phyloP scores from a whole-genome alignment of 1,139 yeast species.

The Sugiyamaella novakii region DNA sequence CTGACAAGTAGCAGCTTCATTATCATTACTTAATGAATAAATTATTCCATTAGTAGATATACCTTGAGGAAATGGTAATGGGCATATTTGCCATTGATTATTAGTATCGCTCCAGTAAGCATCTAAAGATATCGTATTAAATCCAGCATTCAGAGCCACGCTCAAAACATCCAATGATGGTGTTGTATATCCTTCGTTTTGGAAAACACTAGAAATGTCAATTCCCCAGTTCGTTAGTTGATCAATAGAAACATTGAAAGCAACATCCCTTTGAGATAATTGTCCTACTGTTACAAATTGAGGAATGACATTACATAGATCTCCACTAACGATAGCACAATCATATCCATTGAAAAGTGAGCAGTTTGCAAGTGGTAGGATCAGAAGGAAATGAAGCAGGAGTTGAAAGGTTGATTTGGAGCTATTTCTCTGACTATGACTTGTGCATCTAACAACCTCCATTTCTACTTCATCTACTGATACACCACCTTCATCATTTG shows the following conservation, averaged over 20 bases:
- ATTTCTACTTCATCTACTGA: too few species aligned
- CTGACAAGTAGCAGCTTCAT: slow-evolving; percentile 44
- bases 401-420: too few species aligned
- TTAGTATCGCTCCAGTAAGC: slow-evolving; percentile 62
- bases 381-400: not conserved
- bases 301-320: slow-evolving; percentile 28
- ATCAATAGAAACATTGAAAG: slow-evolving; percentile 57
- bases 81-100: slow-evolving; percentile 70
- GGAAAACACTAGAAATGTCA: slow-evolving; percentile 57
- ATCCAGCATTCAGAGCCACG: slow-evolving; percentile 53
- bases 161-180: slow-evolving; percentile 47
- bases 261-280: slow-evolving; percentile 70
- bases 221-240: slow-evolving; percentile 62
- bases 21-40: slow-evolving; percentile 15
- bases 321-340: slow-evolving; percentile 11
- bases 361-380: not conserved
- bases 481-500: too few species aligned
- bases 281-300: slow-evolving; percentile 44
- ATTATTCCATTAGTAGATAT: slow-evolving; percentile 11
- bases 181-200: slow-evolving; percentile 52
- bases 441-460: too few species aligned
- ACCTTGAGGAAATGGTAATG: slow-evolving; percentile 37
- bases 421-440: too few species aligned
- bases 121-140: slow-evolving; percentile 58
- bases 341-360: slow-evolving; percentile 12